Conservation (phyloP, 495 filamentous ascomycete genomes). For the Penicillium nucicola region DNA sequence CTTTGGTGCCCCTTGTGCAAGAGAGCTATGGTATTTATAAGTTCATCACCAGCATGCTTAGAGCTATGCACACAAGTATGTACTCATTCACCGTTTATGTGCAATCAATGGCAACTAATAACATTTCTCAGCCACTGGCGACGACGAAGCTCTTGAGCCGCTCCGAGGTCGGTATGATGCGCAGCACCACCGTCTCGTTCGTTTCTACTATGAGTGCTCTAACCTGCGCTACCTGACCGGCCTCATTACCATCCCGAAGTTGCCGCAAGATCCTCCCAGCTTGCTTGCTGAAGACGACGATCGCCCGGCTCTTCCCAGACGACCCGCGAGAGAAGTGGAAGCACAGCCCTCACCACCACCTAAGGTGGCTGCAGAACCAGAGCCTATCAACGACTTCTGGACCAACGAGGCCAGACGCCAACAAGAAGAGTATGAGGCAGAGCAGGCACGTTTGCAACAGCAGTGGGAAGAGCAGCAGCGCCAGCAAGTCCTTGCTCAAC, state of each 20-base stretch:
- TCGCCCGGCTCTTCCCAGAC: conserved; percentile 75
- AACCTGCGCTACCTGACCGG: conserved; percentile 95
- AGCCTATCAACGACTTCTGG: conserved; percentile 97
- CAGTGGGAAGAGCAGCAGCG: conserved; percentile 74
- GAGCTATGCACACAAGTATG: conserved; percentile 94
- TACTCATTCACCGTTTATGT: neutral
- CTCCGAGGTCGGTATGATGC: conserved; percentile 85
- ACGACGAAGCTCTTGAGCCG: conserved; percentile 91
- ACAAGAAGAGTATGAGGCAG: conserved; percentile 90
- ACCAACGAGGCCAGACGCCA: conserved; percentile 85
- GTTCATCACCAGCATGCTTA: conserved; percentile 90
- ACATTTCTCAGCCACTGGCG: conserved; percentile 67
- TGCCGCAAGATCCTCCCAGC: conserved; percentile 91
- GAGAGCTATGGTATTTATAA: conserved; percentile 99
- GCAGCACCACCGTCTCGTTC: conserved; percentile 91
- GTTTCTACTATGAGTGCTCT: conserved; percentile 98
- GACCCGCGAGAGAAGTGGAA: conserved; percentile 65
- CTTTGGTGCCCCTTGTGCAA: conserved; percentile 87
- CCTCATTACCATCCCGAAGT: conserved; percentile 91
- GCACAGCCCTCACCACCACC: conserved; percentile 63
- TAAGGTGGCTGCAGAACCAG: conserved; percentile 70
- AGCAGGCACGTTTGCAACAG: conserved; percentile 82
- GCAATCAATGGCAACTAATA: conserved; percentile 6
- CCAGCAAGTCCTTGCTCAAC: conserved; percentile 73
- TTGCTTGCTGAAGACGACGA: conserved; percentile 80